Evolutionary conservation across 2,329 filamentous ascomycete species (phyloP).

Genomic region (Fusarium stilboides): DNA sequence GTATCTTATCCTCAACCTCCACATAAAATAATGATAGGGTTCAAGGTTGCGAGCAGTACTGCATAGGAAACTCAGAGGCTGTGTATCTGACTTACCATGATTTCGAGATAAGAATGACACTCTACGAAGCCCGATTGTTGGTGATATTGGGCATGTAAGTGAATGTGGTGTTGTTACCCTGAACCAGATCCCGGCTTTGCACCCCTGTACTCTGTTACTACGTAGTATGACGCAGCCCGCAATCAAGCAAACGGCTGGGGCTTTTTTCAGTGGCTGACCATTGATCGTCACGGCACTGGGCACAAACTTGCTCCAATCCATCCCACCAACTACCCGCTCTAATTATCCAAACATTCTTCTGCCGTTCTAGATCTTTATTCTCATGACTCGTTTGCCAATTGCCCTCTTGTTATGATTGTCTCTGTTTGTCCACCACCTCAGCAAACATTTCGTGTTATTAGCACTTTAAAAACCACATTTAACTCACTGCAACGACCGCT

Average conservation of each 20-base stretch:
- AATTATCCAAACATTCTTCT: slow-evolving; percentile 13
- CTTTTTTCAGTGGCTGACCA: slow-evolving; percentile 28
- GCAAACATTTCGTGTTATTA: slow-evolving; percentile 11
- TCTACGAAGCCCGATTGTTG: too few relatives aligned
- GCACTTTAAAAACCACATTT: background rate
- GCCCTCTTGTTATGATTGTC: slow-evolving; percentile 20
- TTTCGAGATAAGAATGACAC: background rate
- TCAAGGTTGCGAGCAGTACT: too few relatives aligned
- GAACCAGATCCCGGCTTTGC: slow-evolving; percentile 4
- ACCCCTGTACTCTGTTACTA: slow-evolving; percentile 14
- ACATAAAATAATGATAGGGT: too few relatives aligned
- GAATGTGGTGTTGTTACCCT: slow-evolving; percentile 21
- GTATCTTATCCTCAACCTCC: too few relatives aligned
- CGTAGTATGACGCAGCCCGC: slow-evolving; percentile 17
- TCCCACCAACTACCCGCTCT: slow-evolving; percentile 4
- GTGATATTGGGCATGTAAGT: background rate
- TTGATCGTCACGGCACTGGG: slow-evolving; percentile 24
- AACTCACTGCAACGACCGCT: background rate
- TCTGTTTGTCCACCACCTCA: slow-evolving; percentile 6
- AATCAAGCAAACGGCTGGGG: slow-evolving; percentile 16
- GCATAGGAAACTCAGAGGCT: too few relatives aligned
- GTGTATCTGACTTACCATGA: background rate
- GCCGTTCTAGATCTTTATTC: slow-evolving; percentile 6
- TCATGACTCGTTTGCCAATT: slow-evolving; percentile 8
- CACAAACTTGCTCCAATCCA: slow-evolving; percentile 12